Percentiles rank a stretch among this genome's conserved stretches.
Conservation (phyloP, 208 protist genomes). For the Strigomonas culicis region DNA sequence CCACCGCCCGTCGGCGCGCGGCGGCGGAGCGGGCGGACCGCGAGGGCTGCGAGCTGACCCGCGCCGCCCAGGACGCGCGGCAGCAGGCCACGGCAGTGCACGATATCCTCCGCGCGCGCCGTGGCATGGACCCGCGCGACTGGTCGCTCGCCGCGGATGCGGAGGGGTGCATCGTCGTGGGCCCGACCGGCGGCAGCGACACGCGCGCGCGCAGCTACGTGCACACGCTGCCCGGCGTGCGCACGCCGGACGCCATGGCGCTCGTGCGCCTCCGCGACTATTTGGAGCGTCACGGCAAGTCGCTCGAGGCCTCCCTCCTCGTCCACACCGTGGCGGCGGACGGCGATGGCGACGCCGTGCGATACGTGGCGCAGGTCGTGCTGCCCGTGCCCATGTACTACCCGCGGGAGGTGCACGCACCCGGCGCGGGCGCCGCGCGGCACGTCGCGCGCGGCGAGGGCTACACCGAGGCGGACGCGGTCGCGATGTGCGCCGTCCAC, state of each 20-base stretch:
- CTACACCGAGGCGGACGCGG: conserved; percentile 50
- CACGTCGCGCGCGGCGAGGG: conserved; percentile 71
- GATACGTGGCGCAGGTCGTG: conserved; percentile 28
- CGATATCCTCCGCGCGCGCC: conserved; percentile 18
- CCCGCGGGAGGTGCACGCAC: not conserved
- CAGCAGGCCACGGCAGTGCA: not conserved
- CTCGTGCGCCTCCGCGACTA: conserved; percentile 67
- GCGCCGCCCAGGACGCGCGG: not conserved
- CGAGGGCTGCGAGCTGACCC: conserved; percentile 1
- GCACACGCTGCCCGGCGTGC: conserved; percentile 75
- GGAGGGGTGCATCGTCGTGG: conserved; percentile 63
- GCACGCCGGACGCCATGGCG: conserved; percentile 47
- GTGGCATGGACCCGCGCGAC: conserved; percentile 29
- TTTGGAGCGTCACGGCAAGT: conserved; percentile 84
- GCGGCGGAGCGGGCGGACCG: too few relatives aligned
- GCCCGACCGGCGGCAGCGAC: conserved; percentile 23
- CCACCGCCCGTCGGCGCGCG: not conserved
- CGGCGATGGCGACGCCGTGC: not conserved
- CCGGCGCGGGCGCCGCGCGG: conserved; percentile 1
- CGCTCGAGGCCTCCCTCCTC: conserved; percentile 22
- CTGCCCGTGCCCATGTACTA: conserved; percentile 26
- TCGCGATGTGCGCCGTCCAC: conserved; percentile 76
- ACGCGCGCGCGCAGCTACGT: conserved; percentile 48
- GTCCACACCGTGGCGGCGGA: conserved; percentile 16
- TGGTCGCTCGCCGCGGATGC: conserved; percentile 71